Conservation (phyloP, 2,329 filamentous ascomycete genomes). For the Curvularia lunata region DNA sequence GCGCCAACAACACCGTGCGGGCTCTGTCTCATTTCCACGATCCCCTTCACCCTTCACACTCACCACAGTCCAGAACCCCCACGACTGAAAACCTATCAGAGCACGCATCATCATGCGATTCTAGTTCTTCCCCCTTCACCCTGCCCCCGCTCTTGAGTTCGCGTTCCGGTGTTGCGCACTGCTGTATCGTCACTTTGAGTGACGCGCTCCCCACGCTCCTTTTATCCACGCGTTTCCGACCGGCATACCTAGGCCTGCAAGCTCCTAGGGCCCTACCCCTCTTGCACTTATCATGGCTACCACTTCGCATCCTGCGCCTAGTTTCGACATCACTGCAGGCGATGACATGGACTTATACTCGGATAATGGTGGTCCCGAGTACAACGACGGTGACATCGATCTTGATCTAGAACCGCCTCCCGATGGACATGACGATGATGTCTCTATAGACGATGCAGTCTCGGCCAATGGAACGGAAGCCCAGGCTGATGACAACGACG, state of each 20-base stretch:
- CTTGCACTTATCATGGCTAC: slow-evolving; percentile 30
- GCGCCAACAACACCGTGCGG: slow-evolving; percentile 18
- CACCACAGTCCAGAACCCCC: slow-evolving; percentile 1
- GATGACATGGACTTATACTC: slow-evolving; percentile 64
- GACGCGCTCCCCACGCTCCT: slow-evolving; percentile 28
- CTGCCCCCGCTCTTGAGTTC: slow-evolving; percentile 4
- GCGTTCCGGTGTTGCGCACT: slow-evolving; percentile 3
- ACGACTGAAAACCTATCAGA: background rate
- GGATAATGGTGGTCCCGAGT: slow-evolving; percentile 49
- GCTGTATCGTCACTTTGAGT: slow-evolving; percentile 18
- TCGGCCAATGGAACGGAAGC: slow-evolving; percentile 34
- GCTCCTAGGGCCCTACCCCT: slow-evolving; percentile 2
- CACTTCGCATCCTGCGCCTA: slow-evolving; percentile 27
- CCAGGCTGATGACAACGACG: slow-evolving; percentile 37
- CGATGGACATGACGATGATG: slow-evolving; percentile 54
- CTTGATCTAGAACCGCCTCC: slow-evolving; percentile 55
- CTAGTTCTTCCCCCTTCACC: slow-evolving; percentile 7
- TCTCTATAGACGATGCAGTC: slow-evolving; percentile 61
- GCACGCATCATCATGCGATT: slow-evolving; percentile 16
- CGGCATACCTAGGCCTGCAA: slow-evolving; percentile 7
- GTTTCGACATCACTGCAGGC: slow-evolving; percentile 45
- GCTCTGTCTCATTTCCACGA: slow-evolving; percentile 23
- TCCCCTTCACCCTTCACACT: slow-evolving; percentile 8
- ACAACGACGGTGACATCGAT: slow-evolving; percentile 65
- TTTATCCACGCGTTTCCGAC: slow-evolving; percentile 15